These are phyloP conservation scores for Pachysolen tannophilus DNA, from an alignment of 805 yeast genomes.

Conservation along the genomic window DNA sequence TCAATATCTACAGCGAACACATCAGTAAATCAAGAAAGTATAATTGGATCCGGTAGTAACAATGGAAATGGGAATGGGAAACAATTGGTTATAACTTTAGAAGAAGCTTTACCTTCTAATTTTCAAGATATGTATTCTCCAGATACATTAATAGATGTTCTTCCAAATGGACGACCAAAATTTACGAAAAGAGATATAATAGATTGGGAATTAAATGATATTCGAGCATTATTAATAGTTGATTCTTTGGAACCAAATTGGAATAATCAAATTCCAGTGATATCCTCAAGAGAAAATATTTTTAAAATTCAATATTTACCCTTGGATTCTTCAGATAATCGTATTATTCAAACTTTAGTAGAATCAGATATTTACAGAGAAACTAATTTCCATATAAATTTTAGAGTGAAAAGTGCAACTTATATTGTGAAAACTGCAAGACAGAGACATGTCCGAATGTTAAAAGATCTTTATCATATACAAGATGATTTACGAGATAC, in stretches of 20 bases:
- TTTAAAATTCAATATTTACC: conserved; percentile 48
- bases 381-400: conserved; percentile 44
- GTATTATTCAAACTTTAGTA: conserved; percentile 41
- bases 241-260: conserved; percentile 45
- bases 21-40: neutral
- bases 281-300: conserved; percentile 22
- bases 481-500: conserved; percentile 8
- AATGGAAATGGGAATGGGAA: neutral
- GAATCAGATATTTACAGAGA: conserved; percentile 60
- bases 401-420: conserved; percentile 51
- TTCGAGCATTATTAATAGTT: conserved; percentile 54
- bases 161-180: conserved; percentile 51
- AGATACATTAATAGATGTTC: conserved; percentile 40
- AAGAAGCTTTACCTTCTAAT: conserved; percentile 44
- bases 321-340: conserved; percentile 37
- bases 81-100: conserved; percentile 21
- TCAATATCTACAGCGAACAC: conserved; percentile 2
- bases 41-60: neutral
- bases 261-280: conserved; percentile 41
- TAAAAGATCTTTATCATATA: conserved; percentile 18
- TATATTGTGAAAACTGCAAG: conserved; percentile 55
- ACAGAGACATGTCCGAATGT: conserved; percentile 29
- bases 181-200: conserved; percentile 55
- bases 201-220: conserved; percentile 68
- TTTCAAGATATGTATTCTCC: conserved; percentile 52